Evolutionary conservation across 306 rosid genomes (phyloP).

Genomic region (Casuarina glauca): DNA sequence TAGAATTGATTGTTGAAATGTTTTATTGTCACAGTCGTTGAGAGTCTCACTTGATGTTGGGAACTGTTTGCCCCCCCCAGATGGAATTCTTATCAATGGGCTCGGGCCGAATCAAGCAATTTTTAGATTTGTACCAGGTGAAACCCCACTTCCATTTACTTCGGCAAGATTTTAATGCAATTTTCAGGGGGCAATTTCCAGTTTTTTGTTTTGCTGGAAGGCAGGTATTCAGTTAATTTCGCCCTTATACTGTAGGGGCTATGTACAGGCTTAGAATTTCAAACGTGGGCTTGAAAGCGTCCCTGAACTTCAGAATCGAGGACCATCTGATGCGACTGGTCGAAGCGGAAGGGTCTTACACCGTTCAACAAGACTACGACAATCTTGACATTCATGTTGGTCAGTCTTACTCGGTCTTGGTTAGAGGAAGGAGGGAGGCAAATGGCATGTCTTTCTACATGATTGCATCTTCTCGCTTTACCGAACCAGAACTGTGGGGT

Average conservation of each 20-base stretch:
- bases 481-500: background rate
- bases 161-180: too few species aligned
- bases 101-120: constrained; percentile 3
- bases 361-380: background rate
- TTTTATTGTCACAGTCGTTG: background rate
- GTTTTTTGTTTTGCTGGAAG: too few species aligned
- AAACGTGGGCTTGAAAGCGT: constrained; percentile 13
- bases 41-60: constrained; percentile 10
- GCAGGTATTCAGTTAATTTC: background rate
- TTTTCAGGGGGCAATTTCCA: too few species aligned
- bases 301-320: constrained; percentile 9
- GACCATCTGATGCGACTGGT: background rate
- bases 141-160: background rate
- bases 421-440: background rate
- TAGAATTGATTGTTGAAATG: background rate
- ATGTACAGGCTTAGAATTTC: constrained; percentile 16
- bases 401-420: constrained; percentile 1
- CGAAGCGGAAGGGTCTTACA: constrained; percentile 18
- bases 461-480: constrained; percentile 12
- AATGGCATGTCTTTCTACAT: background rate
- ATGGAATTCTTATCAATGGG: constrained; percentile 16
- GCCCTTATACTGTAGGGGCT: constrained; percentile 4
- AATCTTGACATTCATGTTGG: constrained; percentile 16
- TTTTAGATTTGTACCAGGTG: constrained; percentile 9
- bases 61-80: background rate